Percentiles rank a stretch among this genome's conserved stretches.
These are phyloP conservation scores for Aspergillus awamori DNA, from an alignment of 2,329 filamentous ascomycete species.

Conservation along the genomic window DNA sequence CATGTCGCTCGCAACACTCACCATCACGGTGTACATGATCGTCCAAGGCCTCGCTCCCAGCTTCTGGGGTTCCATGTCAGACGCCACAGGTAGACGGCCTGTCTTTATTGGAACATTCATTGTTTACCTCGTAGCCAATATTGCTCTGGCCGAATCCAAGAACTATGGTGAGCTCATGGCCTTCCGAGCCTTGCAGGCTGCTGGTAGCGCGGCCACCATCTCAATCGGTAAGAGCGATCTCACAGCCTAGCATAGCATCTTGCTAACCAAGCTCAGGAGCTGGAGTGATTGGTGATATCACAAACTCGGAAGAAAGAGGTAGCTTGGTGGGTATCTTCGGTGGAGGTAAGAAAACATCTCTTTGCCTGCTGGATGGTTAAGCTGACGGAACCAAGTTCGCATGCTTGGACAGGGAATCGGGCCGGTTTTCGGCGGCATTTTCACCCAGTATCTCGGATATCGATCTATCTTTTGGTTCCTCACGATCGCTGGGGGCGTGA, in stretches of 20 bases:
- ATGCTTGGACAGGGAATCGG: conserved; percentile 52
- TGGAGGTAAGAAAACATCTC: conserved; percentile 33
- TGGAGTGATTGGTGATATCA: conserved; percentile 49
- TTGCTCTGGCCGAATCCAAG: conserved; percentile 41
- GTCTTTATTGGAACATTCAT: conserved; percentile 52
- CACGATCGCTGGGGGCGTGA: conserved; percentile 38
- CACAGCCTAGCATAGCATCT: background rate
- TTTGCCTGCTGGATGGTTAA: background rate
- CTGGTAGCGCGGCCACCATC: conserved; percentile 53
- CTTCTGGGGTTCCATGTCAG: conserved; percentile 55
- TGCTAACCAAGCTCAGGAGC: conserved; percentile 30
- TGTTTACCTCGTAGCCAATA: conserved; percentile 53
- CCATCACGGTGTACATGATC: conserved; percentile 51
- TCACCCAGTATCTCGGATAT: conserved; percentile 42
- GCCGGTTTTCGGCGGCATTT: conserved; percentile 47
- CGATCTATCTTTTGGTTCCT: conserved; percentile 48
- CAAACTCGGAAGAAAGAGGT: conserved; percentile 41
- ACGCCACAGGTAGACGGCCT: conserved; percentile 50
- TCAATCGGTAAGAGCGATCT: conserved; percentile 44
- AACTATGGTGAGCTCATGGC: conserved; percentile 50
- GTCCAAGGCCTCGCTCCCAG: conserved; percentile 55
- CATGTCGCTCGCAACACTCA: conserved; percentile 36
- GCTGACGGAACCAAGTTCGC: conserved; percentile 32
- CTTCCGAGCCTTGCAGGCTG: conserved; percentile 53
- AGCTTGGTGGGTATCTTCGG: conserved; percentile 43